Base-by-base conservation (phyloP, 2,329 filamentous ascomycete genomes). In the Harringtonia aguacate region DNA sequence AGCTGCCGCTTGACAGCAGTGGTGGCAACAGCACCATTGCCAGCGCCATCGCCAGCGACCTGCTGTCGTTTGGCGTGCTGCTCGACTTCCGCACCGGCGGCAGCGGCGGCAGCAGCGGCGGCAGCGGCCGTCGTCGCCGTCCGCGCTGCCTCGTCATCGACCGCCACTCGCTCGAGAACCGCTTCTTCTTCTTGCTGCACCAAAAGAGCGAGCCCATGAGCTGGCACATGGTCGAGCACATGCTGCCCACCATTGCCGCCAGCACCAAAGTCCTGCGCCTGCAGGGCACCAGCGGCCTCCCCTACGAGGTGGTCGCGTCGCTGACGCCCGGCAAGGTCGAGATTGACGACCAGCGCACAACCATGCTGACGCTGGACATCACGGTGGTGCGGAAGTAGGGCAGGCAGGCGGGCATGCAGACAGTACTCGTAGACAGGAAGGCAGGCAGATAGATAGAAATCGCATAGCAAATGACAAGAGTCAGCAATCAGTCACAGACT, bases 301-400 rank as follows among this genome's bases (percentile, higher is more conserved):
- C 37, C 29, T 48, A 48, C 36, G 44, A 46, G 30, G 36, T 48
- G 7, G 41, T 37, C 17, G 47, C 44, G 2, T 22, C 41, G 15
- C 27, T 46, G 4, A n/a, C 38, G 2, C 22, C 21, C 9, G 21
- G 41, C 22, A 34, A 29, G 8, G 47, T 46, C 17, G 12, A 36
- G 21, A 46, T 48, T 21, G 41, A 48, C 36, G 38, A 36, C 24
- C 22, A 44, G 35, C 13, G 15, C 6, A 24, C 41, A 18, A 8
- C 13, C 22, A 48, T 48, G 47, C 27, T 17, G 4, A 46, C 44
- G 8, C 36, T 48, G 30, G 44, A 48, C 38, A 22, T 48, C 12
- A 44, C 14, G 6, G 34, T 43, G 10, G 31, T 22, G 22, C 37
- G 21, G 4, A 15, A 10, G 22, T 14, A 21, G 37, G 37, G n/a